phyloP scores from a whole-genome alignment of 2,329 filamentous ascomycete genomes.

The Trematosphaeria pertusa region DNA sequence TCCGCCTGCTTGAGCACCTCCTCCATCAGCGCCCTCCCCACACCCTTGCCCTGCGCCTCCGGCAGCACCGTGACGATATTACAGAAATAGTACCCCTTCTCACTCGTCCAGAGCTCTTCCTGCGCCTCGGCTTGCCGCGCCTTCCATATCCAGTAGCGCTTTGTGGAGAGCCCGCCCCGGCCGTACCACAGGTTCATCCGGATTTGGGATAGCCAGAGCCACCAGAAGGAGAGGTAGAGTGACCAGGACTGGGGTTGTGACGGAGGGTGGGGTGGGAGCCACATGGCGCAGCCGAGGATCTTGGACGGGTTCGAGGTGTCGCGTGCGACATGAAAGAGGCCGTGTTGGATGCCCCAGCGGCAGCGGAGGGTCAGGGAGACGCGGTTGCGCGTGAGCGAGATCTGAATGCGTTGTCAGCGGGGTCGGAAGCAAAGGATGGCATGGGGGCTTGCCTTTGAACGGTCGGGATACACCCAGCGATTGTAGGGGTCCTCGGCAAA shows the following conservation, averaged over 20 bases:
- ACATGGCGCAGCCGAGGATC: slow-evolving; percentile 75
- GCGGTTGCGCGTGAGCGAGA: slow-evolving; percentile 66
- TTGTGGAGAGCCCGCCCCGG: slow-evolving; percentile 70
- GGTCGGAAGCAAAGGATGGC: slow-evolving; percentile 5
- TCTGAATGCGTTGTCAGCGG: slow-evolving; percentile 49
- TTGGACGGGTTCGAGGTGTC: slow-evolving; percentile 57
- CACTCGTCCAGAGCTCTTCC: slow-evolving; percentile 68
- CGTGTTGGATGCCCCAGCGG: slow-evolving; percentile 73
- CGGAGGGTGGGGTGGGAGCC: slow-evolving; percentile 65
- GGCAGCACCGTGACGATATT: slow-evolving; percentile 76
- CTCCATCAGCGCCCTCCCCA: slow-evolving; percentile 70
- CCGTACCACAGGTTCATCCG: slow-evolving; percentile 73
- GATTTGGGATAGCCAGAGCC: slow-evolving; percentile 70
- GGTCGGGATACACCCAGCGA: slow-evolving; percentile 68
- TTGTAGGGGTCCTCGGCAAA: slow-evolving; percentile 73
- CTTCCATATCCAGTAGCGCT: slow-evolving; percentile 78
- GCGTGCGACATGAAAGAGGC: slow-evolving; percentile 73
- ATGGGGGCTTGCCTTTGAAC: slow-evolving; percentile 56
- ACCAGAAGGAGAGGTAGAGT: slow-evolving; percentile 69
- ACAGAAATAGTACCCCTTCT: slow-evolving; percentile 75
- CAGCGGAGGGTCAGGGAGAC: slow-evolving; percentile 70
- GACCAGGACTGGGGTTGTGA: slow-evolving; percentile 63
- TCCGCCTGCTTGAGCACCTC: slow-evolving; percentile 70
- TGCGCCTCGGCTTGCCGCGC: slow-evolving; percentile 68
- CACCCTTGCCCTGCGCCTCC: slow-evolving; percentile 69